phyloP scores from a whole-genome alignment of 441 rosid species.

The Isatis lusitanica region DNA sequence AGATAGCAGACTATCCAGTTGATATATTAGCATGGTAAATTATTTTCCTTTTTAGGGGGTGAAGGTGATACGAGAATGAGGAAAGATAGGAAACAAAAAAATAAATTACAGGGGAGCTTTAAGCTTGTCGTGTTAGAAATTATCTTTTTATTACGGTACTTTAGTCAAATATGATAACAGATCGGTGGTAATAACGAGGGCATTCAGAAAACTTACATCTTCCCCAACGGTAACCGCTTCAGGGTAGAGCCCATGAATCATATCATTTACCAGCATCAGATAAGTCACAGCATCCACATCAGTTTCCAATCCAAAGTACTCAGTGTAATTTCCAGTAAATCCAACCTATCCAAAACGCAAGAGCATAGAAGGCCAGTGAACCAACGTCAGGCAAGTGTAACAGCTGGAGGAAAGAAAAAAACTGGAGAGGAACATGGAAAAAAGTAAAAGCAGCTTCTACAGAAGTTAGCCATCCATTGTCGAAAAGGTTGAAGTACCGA shows the following conservation, averaged over 20 bases:
- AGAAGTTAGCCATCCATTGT: constrained; percentile 1
- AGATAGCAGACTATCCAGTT: background rate
- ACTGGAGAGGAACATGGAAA: background rate
- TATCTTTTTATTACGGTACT: background rate
- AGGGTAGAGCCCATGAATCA: constrained; percentile 95
- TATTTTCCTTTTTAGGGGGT: background rate
- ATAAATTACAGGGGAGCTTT: background rate
- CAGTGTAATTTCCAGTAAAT: constrained; percentile 91
- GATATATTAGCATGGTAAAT: background rate
- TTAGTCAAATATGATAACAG: background rate
- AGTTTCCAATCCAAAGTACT: constrained; percentile 90
- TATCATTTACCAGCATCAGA: constrained; percentile 91
- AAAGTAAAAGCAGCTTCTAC: background rate
- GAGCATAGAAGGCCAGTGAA: background rate
- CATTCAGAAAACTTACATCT: constrained; percentile 68
- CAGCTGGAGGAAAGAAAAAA: background rate
- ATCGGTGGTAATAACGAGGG: background rate
- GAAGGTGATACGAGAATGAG: background rate
- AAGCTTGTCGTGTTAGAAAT: background rate
- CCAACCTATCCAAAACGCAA: constrained; percentile 50
- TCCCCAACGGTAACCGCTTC: constrained; percentile 90
- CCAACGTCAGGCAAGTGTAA: background rate
- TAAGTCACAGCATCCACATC: constrained; percentile 91
- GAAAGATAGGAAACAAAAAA: background rate
- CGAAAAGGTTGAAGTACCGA: constrained; percentile 48